A percentile compares a stretch with the other conserved stretches of the same genome.
phyloP scores from a whole-genome alignment of 345 rosid species.

The Pistacia atlantica region DNA sequence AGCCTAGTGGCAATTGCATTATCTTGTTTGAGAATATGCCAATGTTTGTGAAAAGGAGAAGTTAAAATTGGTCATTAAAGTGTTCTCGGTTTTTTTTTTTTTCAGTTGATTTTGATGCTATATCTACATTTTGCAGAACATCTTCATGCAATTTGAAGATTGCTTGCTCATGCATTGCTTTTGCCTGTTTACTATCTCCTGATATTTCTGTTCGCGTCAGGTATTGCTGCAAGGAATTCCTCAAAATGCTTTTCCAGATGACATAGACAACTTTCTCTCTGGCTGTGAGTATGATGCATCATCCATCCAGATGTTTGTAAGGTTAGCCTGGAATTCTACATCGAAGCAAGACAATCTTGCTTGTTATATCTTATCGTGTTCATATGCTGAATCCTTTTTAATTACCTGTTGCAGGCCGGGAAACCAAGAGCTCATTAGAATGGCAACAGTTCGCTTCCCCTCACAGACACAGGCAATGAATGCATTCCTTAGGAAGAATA shows the following conservation, averaged over 20 bases:
- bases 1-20: neutral
- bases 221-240: conserved; percentile 67
- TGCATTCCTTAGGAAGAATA: conserved; percentile 59
- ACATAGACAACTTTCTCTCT: conserved; percentile 70
- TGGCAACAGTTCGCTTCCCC: conserved; percentile 51
- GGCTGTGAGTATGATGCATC: conserved; percentile 64
- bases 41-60: neutral
- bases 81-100: neutral
- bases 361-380: neutral
- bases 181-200: neutral
- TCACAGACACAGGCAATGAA: conserved; percentile 63
- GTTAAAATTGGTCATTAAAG: neutral
- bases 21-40: neutral
- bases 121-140: neutral
- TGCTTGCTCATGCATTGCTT: neutral
- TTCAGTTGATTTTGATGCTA: neutral
- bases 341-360: neutral
- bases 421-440: conserved; percentile 32
- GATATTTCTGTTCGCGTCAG: conserved; percentile 33
- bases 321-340: conserved; percentile 33
- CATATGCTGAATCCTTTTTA: neutral
- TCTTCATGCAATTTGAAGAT: neutral
- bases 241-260: conserved; percentile 45
- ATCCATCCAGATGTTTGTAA: conserved; percentile 36
- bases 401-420: conserved; percentile 37